A percentile compares a stretch with the other conserved stretches of the same genome.
phyloP scores from a whole-genome alignment of 1,284 basidiomycete species.

The Rhodofomes roseus region DNA sequence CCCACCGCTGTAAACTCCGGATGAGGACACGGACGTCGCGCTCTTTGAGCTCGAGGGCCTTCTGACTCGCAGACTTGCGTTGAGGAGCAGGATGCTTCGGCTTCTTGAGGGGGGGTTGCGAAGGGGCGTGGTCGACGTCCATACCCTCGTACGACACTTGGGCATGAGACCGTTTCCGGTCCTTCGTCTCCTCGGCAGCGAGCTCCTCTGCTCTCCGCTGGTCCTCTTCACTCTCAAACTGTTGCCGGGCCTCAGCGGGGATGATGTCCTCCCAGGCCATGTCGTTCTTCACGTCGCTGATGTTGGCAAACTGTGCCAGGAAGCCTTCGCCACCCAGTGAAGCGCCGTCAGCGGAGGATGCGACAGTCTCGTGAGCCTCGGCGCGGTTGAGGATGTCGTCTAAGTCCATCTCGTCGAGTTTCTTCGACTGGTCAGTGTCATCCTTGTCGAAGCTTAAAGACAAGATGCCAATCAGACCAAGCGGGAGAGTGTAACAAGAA shows the following conservation, averaged over 20 bases:
- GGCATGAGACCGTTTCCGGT: conserved; percentile 83
- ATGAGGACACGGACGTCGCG: conserved; percentile 95
- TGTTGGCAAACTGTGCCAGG: conserved; percentile 91
- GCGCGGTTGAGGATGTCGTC: conserved; percentile 97
- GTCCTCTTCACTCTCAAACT: conserved; percentile 82
- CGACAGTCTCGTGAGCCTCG: conserved; percentile 95
- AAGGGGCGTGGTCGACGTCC: conserved; percentile 74
- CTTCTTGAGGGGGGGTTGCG: conserved; percentile 65
- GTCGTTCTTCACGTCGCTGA: conserved; percentile 98
- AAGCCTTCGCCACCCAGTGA: conserved; percentile 97
- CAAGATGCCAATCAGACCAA: conserved; percentile 13
- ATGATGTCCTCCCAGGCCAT: conserved; percentile 99
- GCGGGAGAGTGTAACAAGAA: conserved; percentile 4
- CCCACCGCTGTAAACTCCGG: conserved; percentile 95
- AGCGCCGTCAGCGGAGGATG: conserved; percentile 71
- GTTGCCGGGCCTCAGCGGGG: conserved; percentile 87
- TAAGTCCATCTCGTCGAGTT: conserved; percentile 98
- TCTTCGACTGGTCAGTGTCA: conserved; percentile 88
- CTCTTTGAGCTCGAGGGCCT: conserved; percentile 95
- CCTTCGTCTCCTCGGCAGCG: conserved; percentile 60
- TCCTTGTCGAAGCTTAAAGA: conserved; percentile 88
- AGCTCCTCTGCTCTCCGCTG: conserved; percentile 67
- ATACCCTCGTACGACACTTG: conserved; percentile 89
- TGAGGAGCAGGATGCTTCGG: conserved; percentile 64
- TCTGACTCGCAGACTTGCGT: conserved; percentile 84